Conservation (phyloP, 2,329 filamentous ascomycete genomes). For the Biscogniauxia mediterranea region DNA sequence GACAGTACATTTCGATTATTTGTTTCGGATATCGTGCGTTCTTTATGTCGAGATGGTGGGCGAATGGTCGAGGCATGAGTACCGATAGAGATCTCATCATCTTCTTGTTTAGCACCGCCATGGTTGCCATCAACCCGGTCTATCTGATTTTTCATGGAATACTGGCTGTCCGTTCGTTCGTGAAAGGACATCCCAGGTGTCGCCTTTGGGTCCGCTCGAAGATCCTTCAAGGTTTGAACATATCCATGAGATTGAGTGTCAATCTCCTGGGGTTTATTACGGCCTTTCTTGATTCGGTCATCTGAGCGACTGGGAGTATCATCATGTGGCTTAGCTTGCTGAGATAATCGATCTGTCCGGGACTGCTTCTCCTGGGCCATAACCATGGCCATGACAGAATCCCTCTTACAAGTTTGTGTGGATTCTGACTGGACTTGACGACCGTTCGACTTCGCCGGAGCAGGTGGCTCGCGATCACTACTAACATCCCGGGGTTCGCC, state of each 20-base stretch:
- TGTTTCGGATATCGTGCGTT: conserved; percentile 6
- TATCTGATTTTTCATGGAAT: neutral
- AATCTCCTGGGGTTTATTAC: conserved; percentile 3
- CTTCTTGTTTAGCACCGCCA: conserved; percentile 15
- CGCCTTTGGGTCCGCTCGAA: conserved; percentile 9
- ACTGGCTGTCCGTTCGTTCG: conserved; percentile 4
- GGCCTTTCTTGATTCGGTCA: conserved; percentile 2
- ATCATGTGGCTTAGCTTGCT: conserved; percentile 9
- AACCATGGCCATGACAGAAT: conserved; percentile 19
- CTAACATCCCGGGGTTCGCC: conserved; percentile 13
- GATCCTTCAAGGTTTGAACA: conserved; percentile 12
- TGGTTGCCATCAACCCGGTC: conserved; percentile 5
- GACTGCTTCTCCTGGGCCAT: conserved; percentile 23
- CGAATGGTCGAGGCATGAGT: conserved; percentile 28
- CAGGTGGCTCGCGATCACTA: conserved; percentile 11
- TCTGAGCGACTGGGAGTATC: conserved; percentile 1
- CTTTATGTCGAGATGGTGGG: conserved; percentile 21
- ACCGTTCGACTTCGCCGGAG: conserved; percentile 15
- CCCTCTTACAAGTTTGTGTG: conserved; percentile 11
- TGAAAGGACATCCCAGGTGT: neutral
- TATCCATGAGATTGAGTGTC: conserved; percentile 16
- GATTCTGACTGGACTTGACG: conserved; percentile 18
- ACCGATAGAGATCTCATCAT: conserved; percentile 22
- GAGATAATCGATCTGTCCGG: conserved; percentile 16
- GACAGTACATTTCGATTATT: conserved; percentile 12